Percentiles rank a stretch among this genome's conserved stretches.
Conservation (phyloP, 768 basidiomycete genomes). For the Tricholoma saponaceum region DNA sequence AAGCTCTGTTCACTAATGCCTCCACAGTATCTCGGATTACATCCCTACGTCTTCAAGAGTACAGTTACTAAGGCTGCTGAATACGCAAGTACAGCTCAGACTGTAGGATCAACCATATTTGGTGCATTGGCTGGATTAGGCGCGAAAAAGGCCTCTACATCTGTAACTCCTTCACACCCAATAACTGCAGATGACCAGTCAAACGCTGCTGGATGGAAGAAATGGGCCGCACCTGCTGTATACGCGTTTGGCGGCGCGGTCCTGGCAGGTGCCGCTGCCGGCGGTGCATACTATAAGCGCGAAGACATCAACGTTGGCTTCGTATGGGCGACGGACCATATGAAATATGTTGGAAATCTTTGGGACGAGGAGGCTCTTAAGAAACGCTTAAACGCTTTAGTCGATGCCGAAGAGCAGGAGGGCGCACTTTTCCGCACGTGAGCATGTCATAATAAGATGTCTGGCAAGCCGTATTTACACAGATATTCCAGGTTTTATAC, state of each 20-base stretch:
- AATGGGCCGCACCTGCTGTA: slow-evolving; percentile 62
- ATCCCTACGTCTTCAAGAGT: slow-evolving; percentile 85
- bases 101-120: slow-evolving; percentile 57
- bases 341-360: slow-evolving; percentile 82
- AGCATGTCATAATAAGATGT: slow-evolving; percentile 22
- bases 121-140: slow-evolving; percentile 52
- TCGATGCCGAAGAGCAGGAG: slow-evolving; percentile 54
- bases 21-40: slow-evolving; percentile 77
- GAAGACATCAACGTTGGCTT: slow-evolving; percentile 71
- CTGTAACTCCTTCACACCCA: slow-evolving; percentile 20
- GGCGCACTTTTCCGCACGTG: slow-evolving; percentile 74
- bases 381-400: slow-evolving; percentile 56
- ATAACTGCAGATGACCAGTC: slow-evolving; percentile 24
- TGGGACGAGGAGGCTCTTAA: slow-evolving; percentile 74
- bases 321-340: slow-evolving; percentile 78
- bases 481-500: slow-evolving; percentile 69
- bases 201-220: slow-evolving; percentile 46
- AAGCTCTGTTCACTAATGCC: slow-evolving; percentile 1
- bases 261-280: slow-evolving; percentile 79
- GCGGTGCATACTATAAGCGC: slow-evolving; percentile 78
- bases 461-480: not conserved
- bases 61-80: slow-evolving; percentile 69
- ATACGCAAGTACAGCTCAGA: slow-evolving; percentile 63
- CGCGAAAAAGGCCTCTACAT: slow-evolving; percentile 36
- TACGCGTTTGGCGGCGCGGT: slow-evolving; percentile 71